phyloP scores from a whole-genome alignment of 106 monocot species.

The Dendrobium huoshanense region DNA sequence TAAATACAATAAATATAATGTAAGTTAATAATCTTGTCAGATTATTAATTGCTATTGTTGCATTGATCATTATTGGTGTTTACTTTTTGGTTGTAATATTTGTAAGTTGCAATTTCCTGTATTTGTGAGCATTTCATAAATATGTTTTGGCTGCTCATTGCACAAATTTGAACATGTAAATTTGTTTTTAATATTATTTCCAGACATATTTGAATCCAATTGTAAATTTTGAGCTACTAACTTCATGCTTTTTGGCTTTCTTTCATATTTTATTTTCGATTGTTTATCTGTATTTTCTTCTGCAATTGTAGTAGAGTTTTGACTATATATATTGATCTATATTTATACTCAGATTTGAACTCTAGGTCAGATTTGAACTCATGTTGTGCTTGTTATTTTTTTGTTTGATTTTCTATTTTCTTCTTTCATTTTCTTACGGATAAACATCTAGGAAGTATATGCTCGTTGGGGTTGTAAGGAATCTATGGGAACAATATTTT shows the following conservation, averaged over 20 bases:
- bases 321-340: not conserved
- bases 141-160: not conserved
- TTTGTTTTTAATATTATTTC: not conserved
- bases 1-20: constrained; percentile 37
- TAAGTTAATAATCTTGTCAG: constrained; percentile 5
- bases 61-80: not conserved
- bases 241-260: not conserved
- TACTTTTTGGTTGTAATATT: not conserved
- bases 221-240: not conserved
- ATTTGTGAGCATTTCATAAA: not conserved
- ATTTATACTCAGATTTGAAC: not conserved
- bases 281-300: not conserved
- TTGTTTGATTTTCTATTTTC: too few species aligned
- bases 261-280: not conserved
- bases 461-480: too few species aligned
- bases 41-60: not conserved
- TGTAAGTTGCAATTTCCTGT: not conserved
- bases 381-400: too few species aligned
- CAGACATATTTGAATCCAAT: not conserved
- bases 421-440: too few species aligned
- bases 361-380: too few species aligned
- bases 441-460: too few species aligned
- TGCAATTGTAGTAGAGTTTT: not conserved
- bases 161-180: not conserved
- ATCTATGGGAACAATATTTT: too few species aligned